Percentiles rank a stretch among this genome's conserved stretches.
These are phyloP conservation scores for Codiaeum variegatum DNA, from an alignment of 441 rosid species.

Conservation along the genomic window DNA sequence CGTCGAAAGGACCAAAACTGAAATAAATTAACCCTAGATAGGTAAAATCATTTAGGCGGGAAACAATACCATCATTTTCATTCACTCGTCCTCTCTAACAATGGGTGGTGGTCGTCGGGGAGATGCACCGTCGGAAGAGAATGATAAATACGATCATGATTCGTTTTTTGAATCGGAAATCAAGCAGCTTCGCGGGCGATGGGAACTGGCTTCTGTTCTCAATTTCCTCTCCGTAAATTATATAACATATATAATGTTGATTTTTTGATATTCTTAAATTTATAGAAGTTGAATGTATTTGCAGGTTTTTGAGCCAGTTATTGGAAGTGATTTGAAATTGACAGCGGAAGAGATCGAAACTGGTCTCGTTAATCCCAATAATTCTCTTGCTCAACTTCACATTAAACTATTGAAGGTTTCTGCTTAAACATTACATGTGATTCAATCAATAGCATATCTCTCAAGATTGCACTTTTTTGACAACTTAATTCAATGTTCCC, in stretches of 20 bases:
- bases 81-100: constrained; percentile 5
- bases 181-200: constrained; percentile 55
- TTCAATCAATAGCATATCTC: too few species aligned
- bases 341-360: constrained; percentile 72
- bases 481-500: background rate
- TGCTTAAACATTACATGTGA: background rate
- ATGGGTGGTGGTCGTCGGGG: constrained; percentile 40
- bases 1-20: background rate
- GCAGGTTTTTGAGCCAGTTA: constrained; percentile 66
- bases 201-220: constrained; percentile 92
- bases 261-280: background rate
- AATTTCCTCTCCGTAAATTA: too few species aligned
- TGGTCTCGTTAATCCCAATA: constrained; percentile 52
- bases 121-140: constrained; percentile 8
- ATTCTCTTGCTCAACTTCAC: constrained; percentile 60
- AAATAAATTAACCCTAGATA: constrained; percentile 19
- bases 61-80: constrained; percentile 13
- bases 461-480: background rate
- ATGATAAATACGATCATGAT: constrained; percentile 22
- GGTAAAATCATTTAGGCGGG: constrained; percentile 35
- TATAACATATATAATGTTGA: too few species aligned
- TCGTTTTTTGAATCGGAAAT: constrained; percentile 35
- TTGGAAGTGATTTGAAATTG: constrained; percentile 50
- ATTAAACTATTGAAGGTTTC: constrained; percentile 63
- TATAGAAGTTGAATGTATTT: background rate